Base-by-base conservation (phyloP, 257 asterid species). In the Cordia subcordata region DNA sequence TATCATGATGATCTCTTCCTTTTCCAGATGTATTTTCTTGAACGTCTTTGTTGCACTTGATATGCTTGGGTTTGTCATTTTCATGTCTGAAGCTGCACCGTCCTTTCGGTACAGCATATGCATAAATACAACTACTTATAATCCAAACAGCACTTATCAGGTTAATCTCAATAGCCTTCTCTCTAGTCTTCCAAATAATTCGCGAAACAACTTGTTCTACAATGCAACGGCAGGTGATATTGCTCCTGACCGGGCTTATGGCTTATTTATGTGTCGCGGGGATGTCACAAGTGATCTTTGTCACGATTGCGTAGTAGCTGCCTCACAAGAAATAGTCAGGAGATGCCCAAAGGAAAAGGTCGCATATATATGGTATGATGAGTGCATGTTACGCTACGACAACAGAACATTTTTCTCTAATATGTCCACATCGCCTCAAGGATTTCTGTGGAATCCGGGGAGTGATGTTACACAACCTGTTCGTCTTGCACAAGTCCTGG, bases 131-230 rank as follows among this genome's bases (percentile, higher is more conserved):
- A 42, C 15, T 42, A 42, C 47, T 14, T 42, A 42, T 42, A 14
- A 8, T 42, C 12, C 47, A 42, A 14, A 54, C 9, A 64, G 59
- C 49, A 16, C 49, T 5, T 68, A 55, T 18, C 22, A 27, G 8
- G 8, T 5, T 12, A 73, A 64, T 59, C 61, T 68, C 18, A 10
- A 42, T 42, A 11, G 15, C 15, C 14, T 14, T 42, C 12, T 42
- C 14, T 42, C 12, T 14, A 14, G 3, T 8, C 47, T 42, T 42
- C 10, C 47, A n/a, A n/a, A n/a, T 42, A 2, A 11, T 42, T 1
- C 47, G 15, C 4, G 14, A 11, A 42, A 42, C 35, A 27, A 27
- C 35, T 27, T 42, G 47, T 42, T 42, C 15, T 42, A 42, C 47
- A 42, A 42, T 3, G 47, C 47, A 42, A 42, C 47, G 47, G 15